phyloP scores from a whole-genome alignment of 495 filamentous ascomycete species.

The Barbatosphaeria neglecta region DNA sequence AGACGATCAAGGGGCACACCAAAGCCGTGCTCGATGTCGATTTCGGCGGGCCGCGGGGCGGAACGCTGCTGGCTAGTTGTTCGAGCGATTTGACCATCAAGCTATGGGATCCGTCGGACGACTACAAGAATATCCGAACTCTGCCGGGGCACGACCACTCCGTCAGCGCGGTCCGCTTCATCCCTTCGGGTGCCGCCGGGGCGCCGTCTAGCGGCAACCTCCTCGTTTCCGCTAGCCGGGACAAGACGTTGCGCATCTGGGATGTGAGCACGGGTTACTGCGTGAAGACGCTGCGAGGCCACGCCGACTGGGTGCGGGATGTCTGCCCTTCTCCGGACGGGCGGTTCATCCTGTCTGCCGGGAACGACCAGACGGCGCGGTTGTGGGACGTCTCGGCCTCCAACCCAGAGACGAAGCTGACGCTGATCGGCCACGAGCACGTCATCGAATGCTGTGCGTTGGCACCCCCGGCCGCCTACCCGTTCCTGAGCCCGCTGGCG shows the following conservation, averaged over 20 bases:
- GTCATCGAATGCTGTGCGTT: slow-evolving; percentile 80
- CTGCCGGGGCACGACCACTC: slow-evolving; percentile 89
- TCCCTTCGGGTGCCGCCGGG: slow-evolving; percentile 65
- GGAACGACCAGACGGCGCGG: slow-evolving; percentile 68
- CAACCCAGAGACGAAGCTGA: slow-evolving; percentile 61
- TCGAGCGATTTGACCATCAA: slow-evolving; percentile 89
- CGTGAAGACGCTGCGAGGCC: slow-evolving; percentile 69
- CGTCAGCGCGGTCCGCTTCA: slow-evolving; percentile 78
- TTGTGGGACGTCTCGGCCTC: slow-evolving; percentile 75
- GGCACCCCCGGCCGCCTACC: slow-evolving; percentile 70
- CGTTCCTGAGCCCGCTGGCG: slow-evolving; percentile 64
- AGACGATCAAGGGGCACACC: slow-evolving; percentile 88
- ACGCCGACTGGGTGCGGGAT: slow-evolving; percentile 84
- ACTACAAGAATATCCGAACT: slow-evolving; percentile 92
- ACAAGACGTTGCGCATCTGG: slow-evolving; percentile 81
- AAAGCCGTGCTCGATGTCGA: slow-evolving; percentile 83
- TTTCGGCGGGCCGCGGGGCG: slow-evolving; percentile 78
- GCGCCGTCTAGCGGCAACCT: slow-evolving; percentile 57
- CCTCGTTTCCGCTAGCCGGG: slow-evolving; percentile 68
- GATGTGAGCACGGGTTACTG: slow-evolving; percentile 90
- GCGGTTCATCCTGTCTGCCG: slow-evolving; percentile 66
- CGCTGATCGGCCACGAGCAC: slow-evolving; percentile 83
- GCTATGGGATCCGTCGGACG: slow-evolving; percentile 86
- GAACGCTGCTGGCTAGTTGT: slow-evolving; percentile 81
- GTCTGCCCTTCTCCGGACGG: slow-evolving; percentile 77